Conservation (phyloP, 2,329 filamentous ascomycete species). For the Ophiostoma ulmi region DNA sequence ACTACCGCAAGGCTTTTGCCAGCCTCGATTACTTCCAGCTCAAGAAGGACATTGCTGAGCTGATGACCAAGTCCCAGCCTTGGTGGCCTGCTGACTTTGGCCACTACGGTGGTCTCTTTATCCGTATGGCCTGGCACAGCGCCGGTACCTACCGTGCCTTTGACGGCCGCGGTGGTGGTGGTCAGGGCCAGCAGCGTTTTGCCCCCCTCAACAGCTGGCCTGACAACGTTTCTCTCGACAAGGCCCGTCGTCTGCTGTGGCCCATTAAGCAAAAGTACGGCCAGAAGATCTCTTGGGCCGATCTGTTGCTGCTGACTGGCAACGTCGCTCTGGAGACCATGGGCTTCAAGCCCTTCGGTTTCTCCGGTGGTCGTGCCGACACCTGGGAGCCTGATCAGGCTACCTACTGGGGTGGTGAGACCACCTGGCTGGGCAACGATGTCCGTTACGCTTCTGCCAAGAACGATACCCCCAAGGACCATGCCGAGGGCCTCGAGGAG, state of each 20-base stretch:
- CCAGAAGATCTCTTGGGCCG: slow-evolving; percentile 76
- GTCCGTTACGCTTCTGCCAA: neutral
- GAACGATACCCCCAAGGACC: slow-evolving; percentile 51
- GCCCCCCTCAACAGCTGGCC: slow-evolving; percentile 79
- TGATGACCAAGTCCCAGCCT: slow-evolving; percentile 75
- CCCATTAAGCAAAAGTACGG: slow-evolving; percentile 83
- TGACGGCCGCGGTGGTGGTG: slow-evolving; percentile 70
- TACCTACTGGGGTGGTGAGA: slow-evolving; percentile 72
- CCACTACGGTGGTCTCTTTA: slow-evolving; percentile 74
- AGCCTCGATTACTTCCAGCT: slow-evolving; percentile 39
- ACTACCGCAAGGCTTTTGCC: slow-evolving; percentile 70
- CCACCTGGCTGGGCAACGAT: slow-evolving; percentile 35
- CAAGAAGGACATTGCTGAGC: slow-evolving; percentile 55
- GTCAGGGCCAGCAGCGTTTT: slow-evolving; percentile 71
- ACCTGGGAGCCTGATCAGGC: slow-evolving; percentile 72
- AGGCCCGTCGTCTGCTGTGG: slow-evolving; percentile 73
- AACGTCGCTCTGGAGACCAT: slow-evolving; percentile 74
- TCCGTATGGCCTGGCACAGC: slow-evolving; percentile 78
- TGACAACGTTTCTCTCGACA: slow-evolving; percentile 73
- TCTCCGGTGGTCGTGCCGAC: slow-evolving; percentile 66
- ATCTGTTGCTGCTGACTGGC: slow-evolving; percentile 64
- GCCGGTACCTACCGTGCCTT: slow-evolving; percentile 71
- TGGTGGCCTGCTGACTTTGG: slow-evolving; percentile 81
- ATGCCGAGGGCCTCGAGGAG: slow-evolving; percentile 53
- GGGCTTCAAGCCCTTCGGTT: slow-evolving; percentile 69